Conservation (phyloP, 805 yeast genomes). For the Saccharomycopsis fibuligera region DNA sequence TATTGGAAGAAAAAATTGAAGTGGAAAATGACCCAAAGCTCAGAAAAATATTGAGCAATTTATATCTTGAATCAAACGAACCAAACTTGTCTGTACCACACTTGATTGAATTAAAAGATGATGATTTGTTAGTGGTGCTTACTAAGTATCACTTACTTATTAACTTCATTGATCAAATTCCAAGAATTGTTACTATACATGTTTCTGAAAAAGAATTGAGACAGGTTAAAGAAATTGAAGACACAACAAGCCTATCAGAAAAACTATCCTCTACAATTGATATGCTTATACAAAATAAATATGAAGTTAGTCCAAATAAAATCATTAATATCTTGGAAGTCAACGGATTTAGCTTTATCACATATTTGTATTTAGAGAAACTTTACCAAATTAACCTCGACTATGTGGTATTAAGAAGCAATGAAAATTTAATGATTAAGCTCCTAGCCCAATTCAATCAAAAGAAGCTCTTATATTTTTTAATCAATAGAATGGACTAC, state of each 20-base stretch:
- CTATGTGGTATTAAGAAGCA: conserved; percentile 29
- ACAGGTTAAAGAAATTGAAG: conserved; percentile 22
- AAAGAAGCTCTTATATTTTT: conserved; percentile 47
- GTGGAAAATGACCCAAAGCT: conserved; percentile 15
- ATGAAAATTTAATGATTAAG: conserved; percentile 61
- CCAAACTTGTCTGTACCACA: conserved; percentile 61
- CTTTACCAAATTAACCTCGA: conserved; percentile 33
- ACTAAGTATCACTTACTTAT: conserved; percentile 57
- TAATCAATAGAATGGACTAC: conserved; percentile 54
- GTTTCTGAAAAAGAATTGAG: conserved; percentile 34
- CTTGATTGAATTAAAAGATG: conserved; percentile 50
- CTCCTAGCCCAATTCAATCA: conserved; percentile 32
- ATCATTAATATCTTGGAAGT: conserved; percentile 44
- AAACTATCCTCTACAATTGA: conserved; percentile 40
- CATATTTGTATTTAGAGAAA: conserved; percentile 59
- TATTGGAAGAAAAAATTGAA: conserved; percentile 43
- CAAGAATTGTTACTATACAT: conserved; percentile 42
- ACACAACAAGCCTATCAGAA: conserved; percentile 36
- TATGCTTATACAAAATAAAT: conserved; percentile 56
- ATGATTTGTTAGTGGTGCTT: conserved; percentile 49
- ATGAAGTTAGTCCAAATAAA: conserved; percentile 51
- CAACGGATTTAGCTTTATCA: conserved; percentile 39
- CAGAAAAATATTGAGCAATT: conserved; percentile 26
- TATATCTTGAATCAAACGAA: conserved; percentile 53
- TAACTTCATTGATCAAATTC: conserved; percentile 41